Evolutionary conservation across 371 early-diverging fungal genomes (phyloP).

Genomic region (Actinomortierella ambigua): DNA sequence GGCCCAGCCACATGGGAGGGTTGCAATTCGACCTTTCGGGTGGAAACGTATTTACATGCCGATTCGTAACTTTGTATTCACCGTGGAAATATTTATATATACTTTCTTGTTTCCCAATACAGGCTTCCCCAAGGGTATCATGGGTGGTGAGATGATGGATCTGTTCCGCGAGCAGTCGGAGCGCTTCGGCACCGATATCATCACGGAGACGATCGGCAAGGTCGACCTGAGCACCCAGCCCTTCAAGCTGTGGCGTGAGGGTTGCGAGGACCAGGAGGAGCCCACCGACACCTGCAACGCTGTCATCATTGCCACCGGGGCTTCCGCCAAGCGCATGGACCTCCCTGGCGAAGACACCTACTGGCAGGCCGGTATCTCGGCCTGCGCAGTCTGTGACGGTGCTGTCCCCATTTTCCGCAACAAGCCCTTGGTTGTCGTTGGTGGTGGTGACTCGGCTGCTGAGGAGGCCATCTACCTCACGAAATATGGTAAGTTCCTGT

Average conservation of each 20-base stretch:
- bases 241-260: slow-evolving; percentile 52
- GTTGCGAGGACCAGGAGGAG: slow-evolving; percentile 50
- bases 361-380: slow-evolving; percentile 98
- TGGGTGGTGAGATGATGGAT: slow-evolving; percentile 84
- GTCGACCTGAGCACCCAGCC: slow-evolving; percentile 77
- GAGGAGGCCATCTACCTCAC: slow-evolving; percentile 98
- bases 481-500: slow-evolving; percentile 59
- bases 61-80: no score
- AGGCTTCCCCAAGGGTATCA: slow-evolving; percentile 80
- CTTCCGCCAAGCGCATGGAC: slow-evolving; percentile 95
- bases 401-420: slow-evolving; percentile 96
- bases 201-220: slow-evolving; percentile 50
- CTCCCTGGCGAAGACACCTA: slow-evolving; percentile 82
- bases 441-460: slow-evolving; percentile 99
- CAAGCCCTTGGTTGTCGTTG: slow-evolving; percentile 93
- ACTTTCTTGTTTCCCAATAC: slow-evolving; percentile 5
- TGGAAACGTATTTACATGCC: no score
- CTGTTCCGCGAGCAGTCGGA: slow-evolving; percentile 82
- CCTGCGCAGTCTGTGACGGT: slow-evolving; percentile 99
- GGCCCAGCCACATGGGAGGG: no score
- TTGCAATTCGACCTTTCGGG: no score
- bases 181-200: slow-evolving; percentile 83
- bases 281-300: slow-evolving; percentile 80
- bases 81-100: no score
- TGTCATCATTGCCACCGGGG: slow-evolving; percentile 98